Evolutionary conservation across 176 grass and related monocot species (phyloP).

Genomic region (Pontederia paniculata): DNA sequence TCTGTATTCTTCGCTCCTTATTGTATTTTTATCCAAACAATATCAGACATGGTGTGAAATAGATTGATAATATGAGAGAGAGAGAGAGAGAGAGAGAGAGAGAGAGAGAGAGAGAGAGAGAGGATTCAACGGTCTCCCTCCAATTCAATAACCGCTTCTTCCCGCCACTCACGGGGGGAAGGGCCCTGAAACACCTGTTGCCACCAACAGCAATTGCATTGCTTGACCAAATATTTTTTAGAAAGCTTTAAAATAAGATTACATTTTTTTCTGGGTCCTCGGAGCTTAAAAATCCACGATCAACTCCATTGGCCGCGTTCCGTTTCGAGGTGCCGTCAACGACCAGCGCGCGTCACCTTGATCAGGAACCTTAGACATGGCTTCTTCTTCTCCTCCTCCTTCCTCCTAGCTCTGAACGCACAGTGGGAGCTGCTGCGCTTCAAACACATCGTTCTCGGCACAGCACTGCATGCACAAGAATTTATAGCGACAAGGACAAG

Average conservation of each 20-base stretch:
- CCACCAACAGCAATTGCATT: not conserved
- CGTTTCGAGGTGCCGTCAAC: not conserved
- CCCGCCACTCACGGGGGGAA: not conserved
- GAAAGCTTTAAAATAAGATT: not conserved
- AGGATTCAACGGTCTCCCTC: conserved; percentile 1
- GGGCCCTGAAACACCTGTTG: not conserved
- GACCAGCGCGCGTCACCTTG: not conserved
- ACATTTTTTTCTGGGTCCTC: not conserved
- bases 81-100: no score
- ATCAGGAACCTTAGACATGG: not conserved
- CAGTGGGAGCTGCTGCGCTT: no score
- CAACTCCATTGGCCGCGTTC: conserved; percentile 2
- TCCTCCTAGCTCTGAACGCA: not conserved
- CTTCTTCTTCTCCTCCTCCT: not conserved
- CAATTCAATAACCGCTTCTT: conserved; percentile 1
- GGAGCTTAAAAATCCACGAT: not conserved
- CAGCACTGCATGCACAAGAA: no score
- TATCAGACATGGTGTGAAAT: no score
- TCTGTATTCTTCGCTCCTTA: no score
- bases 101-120: not conserved
- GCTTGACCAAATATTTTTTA: not conserved
- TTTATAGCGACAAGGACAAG: no score
- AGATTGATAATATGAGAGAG: no score
- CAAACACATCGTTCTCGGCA: no score
- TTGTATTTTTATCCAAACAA: no score